A percentile compares a stretch with the other conserved stretches of the same genome.
phyloP scores from a whole-genome alignment of 2,329 filamentous ascomycete genomes.

The Clonostachys solani region DNA sequence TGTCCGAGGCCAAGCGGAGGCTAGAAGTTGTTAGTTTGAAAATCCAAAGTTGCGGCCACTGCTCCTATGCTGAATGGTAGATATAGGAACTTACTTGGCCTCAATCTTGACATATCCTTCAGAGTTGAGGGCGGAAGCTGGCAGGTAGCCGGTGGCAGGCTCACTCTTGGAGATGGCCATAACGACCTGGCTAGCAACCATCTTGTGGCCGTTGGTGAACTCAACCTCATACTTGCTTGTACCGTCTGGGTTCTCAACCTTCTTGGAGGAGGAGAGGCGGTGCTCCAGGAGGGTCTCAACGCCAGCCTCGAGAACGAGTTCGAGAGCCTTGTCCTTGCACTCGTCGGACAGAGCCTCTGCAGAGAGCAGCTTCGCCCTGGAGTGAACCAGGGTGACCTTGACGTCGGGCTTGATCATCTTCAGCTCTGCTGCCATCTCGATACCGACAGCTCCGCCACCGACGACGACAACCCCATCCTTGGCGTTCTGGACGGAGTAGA shows the following conservation, averaged over 20 bases:
- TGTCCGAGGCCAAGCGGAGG: slow-evolving; percentile 44
- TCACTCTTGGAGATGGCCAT: slow-evolving; percentile 62
- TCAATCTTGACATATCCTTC: slow-evolving; percentile 64
- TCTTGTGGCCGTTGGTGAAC: slow-evolving; percentile 54
- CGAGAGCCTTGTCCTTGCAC: slow-evolving; percentile 58
- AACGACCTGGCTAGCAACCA: slow-evolving; percentile 62
- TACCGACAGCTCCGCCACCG: slow-evolving; percentile 74
- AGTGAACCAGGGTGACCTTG: slow-evolving; percentile 72
- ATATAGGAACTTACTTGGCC: slow-evolving; percentile 35
- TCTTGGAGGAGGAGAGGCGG: slow-evolving; percentile 45
- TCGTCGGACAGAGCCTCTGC: slow-evolving; percentile 68
- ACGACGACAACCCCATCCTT: slow-evolving; percentile 63
- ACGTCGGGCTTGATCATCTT: slow-evolving; percentile 62
- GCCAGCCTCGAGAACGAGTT: slow-evolving; percentile 55
- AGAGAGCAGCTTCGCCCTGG: slow-evolving; percentile 64
- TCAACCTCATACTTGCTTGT: slow-evolving; percentile 40
- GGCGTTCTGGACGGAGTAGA: slow-evolving; percentile 46
- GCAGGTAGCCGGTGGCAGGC: slow-evolving; percentile 61
- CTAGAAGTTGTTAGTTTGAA: slow-evolving; percentile 19
- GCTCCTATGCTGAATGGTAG: not conserved
- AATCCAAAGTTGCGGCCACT: not conserved
- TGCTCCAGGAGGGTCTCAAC: slow-evolving; percentile 62
- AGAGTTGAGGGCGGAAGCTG: slow-evolving; percentile 50
- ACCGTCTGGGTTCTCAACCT: slow-evolving; percentile 38
- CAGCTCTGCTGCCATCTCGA: slow-evolving; percentile 78